Evolutionary conservation across 495 filamentous ascomycete genomes (phyloP).

Genomic region (Daldinia bambusicola): DNA sequence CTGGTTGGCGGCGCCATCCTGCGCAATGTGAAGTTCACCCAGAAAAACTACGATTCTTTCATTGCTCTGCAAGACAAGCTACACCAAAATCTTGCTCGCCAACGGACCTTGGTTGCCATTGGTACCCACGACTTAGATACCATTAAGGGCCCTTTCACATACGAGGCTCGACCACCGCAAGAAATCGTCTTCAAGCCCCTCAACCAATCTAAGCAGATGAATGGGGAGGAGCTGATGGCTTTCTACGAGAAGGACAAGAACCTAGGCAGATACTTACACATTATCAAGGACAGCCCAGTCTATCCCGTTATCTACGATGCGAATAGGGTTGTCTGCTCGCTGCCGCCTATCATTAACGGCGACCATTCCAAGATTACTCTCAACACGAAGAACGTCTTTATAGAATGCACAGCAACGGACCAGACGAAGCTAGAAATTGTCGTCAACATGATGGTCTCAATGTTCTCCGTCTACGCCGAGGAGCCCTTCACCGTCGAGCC

Average conservation of each 20-base stretch:
- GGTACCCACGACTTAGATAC: constrained; percentile 97
- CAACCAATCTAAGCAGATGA: constrained; percentile 89
- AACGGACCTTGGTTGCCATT: constrained; percentile 92
- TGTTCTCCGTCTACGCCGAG: constrained; percentile 93
- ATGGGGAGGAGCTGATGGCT: constrained; percentile 87
- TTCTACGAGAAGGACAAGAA: constrained; percentile 84
- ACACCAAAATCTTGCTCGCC: constrained; percentile 93
- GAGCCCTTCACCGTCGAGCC: constrained; percentile 95
- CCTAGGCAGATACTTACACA: constrained; percentile 81
- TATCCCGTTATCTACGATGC: constrained; percentile 98
- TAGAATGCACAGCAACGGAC: constrained; percentile 97
- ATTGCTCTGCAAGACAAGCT: constrained; percentile 98
- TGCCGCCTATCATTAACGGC: constrained; percentile 98
- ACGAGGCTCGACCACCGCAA: constrained; percentile 90
- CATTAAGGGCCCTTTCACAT: constrained; percentile 93
- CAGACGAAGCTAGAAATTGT: constrained; percentile 97
- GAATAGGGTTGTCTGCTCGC: constrained; percentile 85
- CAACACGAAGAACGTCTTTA: constrained; percentile 90
- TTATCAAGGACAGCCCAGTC: constrained; percentile 90
- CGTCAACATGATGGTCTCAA: constrained; percentile 91
- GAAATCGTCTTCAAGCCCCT: constrained; percentile 90
- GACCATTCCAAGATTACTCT: constrained; percentile 95
- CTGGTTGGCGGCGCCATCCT: constrained; percentile 88
- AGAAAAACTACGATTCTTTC: constrained; percentile 94
- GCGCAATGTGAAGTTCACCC: constrained; percentile 88